Percentiles rank a stretch among this genome's conserved stretches.
Evolutionary conservation across 768 basidiomycete species (phyloP).

Genomic region (Cytidiella melzeri): DNA sequence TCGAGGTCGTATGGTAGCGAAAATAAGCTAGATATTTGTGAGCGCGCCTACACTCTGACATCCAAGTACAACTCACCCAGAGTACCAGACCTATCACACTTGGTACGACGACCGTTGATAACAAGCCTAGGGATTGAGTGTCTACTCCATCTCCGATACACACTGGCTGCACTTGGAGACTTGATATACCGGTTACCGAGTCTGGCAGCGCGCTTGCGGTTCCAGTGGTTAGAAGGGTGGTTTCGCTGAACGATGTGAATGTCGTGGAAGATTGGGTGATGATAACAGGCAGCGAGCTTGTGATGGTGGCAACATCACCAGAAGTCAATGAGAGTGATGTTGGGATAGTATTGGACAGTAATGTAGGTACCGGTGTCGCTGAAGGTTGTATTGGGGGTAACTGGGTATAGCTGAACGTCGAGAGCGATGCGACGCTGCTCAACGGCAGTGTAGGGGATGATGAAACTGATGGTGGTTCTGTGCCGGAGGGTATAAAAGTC

Average conservation of each 20-base stretch:
- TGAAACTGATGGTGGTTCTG: neutral
- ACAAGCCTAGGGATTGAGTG: constrained; percentile 51
- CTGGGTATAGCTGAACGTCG: neutral
- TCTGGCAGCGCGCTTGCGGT: constrained; percentile 14
- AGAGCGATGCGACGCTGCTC: neutral
- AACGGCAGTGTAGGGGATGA: neutral
- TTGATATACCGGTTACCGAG: constrained; percentile 11
- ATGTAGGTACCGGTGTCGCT: neutral
- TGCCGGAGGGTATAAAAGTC: constrained; percentile 13
- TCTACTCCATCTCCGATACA: constrained; percentile 67
- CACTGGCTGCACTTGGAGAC: constrained; percentile 28
- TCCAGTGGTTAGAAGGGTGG: constrained; percentile 21
- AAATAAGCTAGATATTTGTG: constrained; percentile 42
- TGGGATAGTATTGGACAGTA: neutral
- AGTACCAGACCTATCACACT: constrained; percentile 53
- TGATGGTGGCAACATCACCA: neutral
- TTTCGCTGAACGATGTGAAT: constrained; percentile 35
- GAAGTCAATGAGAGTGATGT: neutral
- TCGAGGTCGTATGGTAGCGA: constrained; percentile 62
- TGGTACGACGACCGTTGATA: constrained; percentile 53
- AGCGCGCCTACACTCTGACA: neutral
- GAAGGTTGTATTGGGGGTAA: neutral
- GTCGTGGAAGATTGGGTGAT: constrained; percentile 36
- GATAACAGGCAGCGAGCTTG: constrained; percentile 25
- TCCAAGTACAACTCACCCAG: constrained; percentile 48